Evolutionary conservation across 805 yeast genomes (phyloP), one percentile per base, ranked within the genome.

Genomic region (Ogataea nakhonphanomensis): DNA sequence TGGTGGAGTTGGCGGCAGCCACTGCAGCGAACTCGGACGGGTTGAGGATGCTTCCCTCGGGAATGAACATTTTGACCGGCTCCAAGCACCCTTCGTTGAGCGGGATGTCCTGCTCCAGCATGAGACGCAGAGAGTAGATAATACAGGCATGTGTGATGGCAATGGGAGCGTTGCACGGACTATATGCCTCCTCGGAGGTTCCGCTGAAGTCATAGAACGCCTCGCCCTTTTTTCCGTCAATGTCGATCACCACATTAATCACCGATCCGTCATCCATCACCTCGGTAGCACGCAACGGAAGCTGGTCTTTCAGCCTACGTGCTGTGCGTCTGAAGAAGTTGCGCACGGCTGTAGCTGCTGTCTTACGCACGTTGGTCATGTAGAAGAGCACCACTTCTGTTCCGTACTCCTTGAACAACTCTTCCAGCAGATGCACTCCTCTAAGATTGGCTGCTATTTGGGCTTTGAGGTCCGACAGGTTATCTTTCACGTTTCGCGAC

Each of bases 251-350:
- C 14, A 74, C 63, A 5, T 68, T 54, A 35, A 76, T 71, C 13
- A 68, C 61, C 5, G 80, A 69, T 21, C 82, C 82, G 53, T 77
- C 81, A 57, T 77, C 81, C 65, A 77, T 64, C 43, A 64, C 56
- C 37, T 77, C 82, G 24, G 62, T 61, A 6, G 76, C 78, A 26
- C 54, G 51, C 45, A 74, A 50, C 14, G 66, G 67, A 10, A 57
- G 45, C 22, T 53, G 48, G 17, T 50, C 66, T 24, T 38, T 41
- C 34, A 57, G 76, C 50, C 71, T 66, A 46, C 59, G 58, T 39
- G 74, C 78, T 59, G 64, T 57, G 51, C 21, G 41, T 39, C 45
- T 55, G 36, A 58, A 55, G 45, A 41, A 59, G 12, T 47, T 45
- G 39, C 72, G 55, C n/a, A 70, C 76, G 3, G 73, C 75, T 14